Percentiles rank a stretch among this genome's conserved stretches.
These are phyloP conservation scores for Waltergamsia citrina DNA, from an alignment of 2,329 filamentous ascomycete genomes.

Conservation along the genomic window DNA sequence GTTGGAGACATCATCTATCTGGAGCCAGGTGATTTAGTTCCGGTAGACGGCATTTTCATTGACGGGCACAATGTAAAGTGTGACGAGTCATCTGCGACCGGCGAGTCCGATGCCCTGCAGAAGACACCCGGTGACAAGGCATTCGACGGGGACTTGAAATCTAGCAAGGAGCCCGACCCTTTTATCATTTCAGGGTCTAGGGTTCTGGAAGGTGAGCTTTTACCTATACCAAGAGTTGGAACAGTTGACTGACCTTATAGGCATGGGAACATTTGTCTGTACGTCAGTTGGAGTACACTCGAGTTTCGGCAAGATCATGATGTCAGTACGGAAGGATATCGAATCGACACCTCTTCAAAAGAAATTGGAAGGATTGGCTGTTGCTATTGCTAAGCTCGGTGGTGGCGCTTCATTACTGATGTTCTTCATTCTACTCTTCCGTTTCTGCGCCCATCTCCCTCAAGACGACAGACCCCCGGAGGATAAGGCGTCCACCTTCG, in stretches of 20 bases:
- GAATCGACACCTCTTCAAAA: constrained; percentile 45
- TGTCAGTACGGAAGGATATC: constrained; percentile 40
- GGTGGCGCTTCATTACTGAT: constrained; percentile 62
- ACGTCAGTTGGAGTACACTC: constrained; percentile 47
- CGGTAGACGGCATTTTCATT: constrained; percentile 63
- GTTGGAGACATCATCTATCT: constrained; percentile 63
- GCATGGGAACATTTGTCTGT: constrained; percentile 42
- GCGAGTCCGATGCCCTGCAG: constrained; percentile 63
- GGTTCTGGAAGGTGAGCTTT: constrained; percentile 34
- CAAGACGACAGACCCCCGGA: constrained; percentile 36
- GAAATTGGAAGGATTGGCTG: constrained; percentile 32
- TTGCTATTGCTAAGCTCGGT: constrained; percentile 28
- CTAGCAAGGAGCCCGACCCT: constrained; percentile 46
- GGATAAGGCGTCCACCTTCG: constrained; percentile 47
- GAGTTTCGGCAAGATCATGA: constrained; percentile 44
- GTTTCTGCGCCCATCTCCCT: constrained; percentile 58
- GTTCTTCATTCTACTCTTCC: constrained; percentile 70
- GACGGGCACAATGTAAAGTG: constrained; percentile 44
- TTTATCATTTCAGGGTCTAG: constrained; percentile 52
- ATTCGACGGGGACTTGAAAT: constrained; percentile 38
- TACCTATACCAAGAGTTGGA: background rate
- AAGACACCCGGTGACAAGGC: constrained; percentile 53
- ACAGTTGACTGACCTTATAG: constrained; percentile 10
- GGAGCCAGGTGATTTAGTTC: constrained; percentile 60
- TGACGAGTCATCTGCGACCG: constrained; percentile 65